Evolutionary conservation across 108 stramenopile genomes (phyloP).

Genomic region (Parietichytrium sp.): DNA sequence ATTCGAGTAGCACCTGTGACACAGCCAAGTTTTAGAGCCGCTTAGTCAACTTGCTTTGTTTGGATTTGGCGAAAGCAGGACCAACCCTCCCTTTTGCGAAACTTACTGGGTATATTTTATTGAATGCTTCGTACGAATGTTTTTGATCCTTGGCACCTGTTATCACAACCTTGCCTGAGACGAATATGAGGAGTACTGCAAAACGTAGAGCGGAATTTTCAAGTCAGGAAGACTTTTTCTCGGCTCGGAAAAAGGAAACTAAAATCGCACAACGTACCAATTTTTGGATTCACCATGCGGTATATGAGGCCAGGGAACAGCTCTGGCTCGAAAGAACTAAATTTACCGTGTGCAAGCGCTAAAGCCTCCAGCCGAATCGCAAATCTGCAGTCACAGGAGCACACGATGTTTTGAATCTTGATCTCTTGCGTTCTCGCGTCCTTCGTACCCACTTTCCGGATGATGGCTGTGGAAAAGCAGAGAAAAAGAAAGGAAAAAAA

Average conservation of each 20-base stretch:
- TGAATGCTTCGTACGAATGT: conserved; percentile 50
- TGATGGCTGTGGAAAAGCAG: neutral
- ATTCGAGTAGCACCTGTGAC: no score
- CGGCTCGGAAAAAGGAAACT: no score
- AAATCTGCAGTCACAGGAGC: conserved; percentile 87
- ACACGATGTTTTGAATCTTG: conserved; percentile 94
- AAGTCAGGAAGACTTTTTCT: no score
- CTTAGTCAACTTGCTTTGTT: no score
- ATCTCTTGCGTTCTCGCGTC: conserved; percentile 70
- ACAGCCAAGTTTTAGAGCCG: no score
- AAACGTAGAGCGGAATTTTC: no score
- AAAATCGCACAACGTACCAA: no score
- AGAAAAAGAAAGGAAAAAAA: neutral
- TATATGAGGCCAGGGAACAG: conserved; percentile 98
- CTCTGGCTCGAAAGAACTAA: conserved; percentile 91
- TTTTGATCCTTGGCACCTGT: conserved; percentile 52
- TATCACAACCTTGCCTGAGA: conserved; percentile 83
- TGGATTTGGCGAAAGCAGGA: no score
- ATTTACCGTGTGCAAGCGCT: conserved; percentile 83
- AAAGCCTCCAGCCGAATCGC: conserved; percentile 95
- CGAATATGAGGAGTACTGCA: conserved; percentile 93
- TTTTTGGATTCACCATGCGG: conserved; percentile 79
- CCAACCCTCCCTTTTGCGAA: no score
- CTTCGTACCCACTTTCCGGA: neutral
- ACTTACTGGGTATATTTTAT: conserved; percentile 53